Evolutionary conservation across 1,139 yeast species (phyloP), one percentile per base, ranked within the genome.

Genomic region (Zygosaccharomyces pseudobailii): DNA sequence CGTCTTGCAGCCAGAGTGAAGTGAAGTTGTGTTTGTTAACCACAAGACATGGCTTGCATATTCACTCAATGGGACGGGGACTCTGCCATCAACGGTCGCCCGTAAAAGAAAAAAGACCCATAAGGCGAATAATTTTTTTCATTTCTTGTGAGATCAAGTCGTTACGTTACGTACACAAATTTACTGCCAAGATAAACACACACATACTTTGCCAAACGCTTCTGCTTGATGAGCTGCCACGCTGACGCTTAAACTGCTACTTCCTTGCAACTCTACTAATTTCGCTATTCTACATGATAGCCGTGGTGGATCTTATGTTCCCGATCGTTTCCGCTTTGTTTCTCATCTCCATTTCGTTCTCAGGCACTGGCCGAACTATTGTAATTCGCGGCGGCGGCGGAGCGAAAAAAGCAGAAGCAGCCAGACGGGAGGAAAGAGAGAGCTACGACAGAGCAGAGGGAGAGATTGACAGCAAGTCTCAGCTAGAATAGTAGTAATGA

Each of bases 41-140:
- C 34, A 38, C 41, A 28, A 38, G 32, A 24, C 41, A 22, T 38
- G 30, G 24, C 41, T 23, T 38, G 21, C 41, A 38, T 38, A 32
- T 38, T 28, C 41, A 38, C 31, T 38, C 41, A 38, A 30, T 34
- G 36, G 36, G 36, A 34, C 36, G 36, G 36, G 25, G 25, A 34
- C 25, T 22, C n/a, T 22, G n/a, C 36, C 23, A 21, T 17, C 13
- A 34, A 34, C 41, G 41, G 33, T 38, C 41, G 41, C 41, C 41
- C 41, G 41, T 38, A 27, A 27, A 38, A 38, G 41, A 38, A 38
- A 36, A 38, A 38, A 38, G 41, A 24, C 41, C 41, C 38, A 35
- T 38, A 27, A 34, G 41, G 41, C 41, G 23, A 38, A 38, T 32
- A 38, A 27, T 38, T 38, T 35, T 35, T 36, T 36, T 30, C 13